Conservation (phyloP, 202 grass and related monocot species). For the Bolboschoenoplectus hybrid region DNA sequence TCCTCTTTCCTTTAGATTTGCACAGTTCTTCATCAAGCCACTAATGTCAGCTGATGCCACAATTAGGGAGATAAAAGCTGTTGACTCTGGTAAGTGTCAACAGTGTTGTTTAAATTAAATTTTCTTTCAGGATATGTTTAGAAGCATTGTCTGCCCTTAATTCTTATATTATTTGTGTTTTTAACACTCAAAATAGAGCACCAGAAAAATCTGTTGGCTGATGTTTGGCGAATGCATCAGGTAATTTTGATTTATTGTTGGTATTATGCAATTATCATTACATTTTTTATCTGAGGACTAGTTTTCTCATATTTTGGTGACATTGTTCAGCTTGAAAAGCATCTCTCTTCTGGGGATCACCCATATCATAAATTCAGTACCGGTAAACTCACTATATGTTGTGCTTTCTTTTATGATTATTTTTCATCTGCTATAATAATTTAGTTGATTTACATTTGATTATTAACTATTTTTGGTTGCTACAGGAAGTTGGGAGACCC, state of each 20-base stretch:
- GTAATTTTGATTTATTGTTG: constrained; percentile 50
- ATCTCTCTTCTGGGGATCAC: constrained; percentile 75
- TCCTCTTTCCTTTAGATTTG: constrained; percentile 60
- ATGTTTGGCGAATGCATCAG: constrained; percentile 79
- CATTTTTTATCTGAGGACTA: neutral
- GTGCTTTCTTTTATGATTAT: constrained; percentile 8
- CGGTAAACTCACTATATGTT: constrained; percentile 45
- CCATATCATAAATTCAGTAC: constrained; percentile 97
- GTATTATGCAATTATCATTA: constrained; percentile 15
- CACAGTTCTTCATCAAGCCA: constrained; percentile 96
- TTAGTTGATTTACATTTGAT: constrained; percentile 22
- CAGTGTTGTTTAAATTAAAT: constrained; percentile 21
- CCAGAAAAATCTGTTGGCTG: constrained; percentile 88
- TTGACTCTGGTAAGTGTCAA: constrained; percentile 75
- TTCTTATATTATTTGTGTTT: constrained; percentile 9
- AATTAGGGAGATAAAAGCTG: constrained; percentile 96
- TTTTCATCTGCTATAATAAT: constrained; percentile 39
- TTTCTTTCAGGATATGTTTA: constrained; percentile 19
- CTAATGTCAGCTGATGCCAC: constrained; percentile 94
- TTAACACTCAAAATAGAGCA: constrained; percentile 51
- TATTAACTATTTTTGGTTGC: constrained; percentile 34
- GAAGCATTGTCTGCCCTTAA: neutral
- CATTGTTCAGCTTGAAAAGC: constrained; percentile 84
- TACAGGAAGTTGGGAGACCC: constrained; percentile 92
- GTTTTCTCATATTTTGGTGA: constrained; percentile 24